Evolutionary conservation across 495 filamentous ascomycete species (phyloP), one percentile per base, ranked within the genome.

Genomic region (Neurospora discreta): DNA sequence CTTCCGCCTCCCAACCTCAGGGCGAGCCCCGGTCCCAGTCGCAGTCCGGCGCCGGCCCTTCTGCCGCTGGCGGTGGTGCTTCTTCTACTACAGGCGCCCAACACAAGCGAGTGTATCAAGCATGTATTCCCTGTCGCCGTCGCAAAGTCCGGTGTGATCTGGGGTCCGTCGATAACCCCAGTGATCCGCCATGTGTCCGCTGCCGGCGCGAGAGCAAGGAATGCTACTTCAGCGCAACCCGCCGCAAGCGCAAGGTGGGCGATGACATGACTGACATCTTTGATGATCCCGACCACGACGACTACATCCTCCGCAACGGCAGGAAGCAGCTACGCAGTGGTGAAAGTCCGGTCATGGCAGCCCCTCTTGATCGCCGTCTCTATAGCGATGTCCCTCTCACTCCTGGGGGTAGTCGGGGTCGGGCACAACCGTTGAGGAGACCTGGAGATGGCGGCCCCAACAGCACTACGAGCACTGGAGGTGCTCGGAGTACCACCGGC

Each of bases 171-270:
- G 95, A 99, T 82, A 91, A 95, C 73, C 95, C 95, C 41, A 90
- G 94, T 78, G 92, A 95, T 73, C 95, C 95, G 52, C 96, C 96
- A 1, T 99, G 95, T 77, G 92, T 95, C 72, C 89, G 95, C 78
- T 99, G 95, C 81, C 90, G 93, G 33, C 89, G 95, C 72, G 95
- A 99, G 83, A 87, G 89, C 82, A 97, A 97, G 82, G 90, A 97
- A 75, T 99, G 95, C 85, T 95, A 90, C 85, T 98, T 99, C 85
- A 97, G 94, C 73, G 92, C 93, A n/a, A 98, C 94, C 44, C 86
- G 95, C 65, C 88, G 95, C 75, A 98, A 98, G 89, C 87, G 93
- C 76, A 96, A 96, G 83, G 84, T 86, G 69, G 91, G 93, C 71
- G 89, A 87, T 36, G 83, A 82, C n/a, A 80, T 79, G 44, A 80